Percentiles rank a stretch among this genome's conserved stretches.
phyloP scores from a whole-genome alignment of 495 filamentous ascomycete genomes.

The Parathielavia hyrcaniae region DNA sequence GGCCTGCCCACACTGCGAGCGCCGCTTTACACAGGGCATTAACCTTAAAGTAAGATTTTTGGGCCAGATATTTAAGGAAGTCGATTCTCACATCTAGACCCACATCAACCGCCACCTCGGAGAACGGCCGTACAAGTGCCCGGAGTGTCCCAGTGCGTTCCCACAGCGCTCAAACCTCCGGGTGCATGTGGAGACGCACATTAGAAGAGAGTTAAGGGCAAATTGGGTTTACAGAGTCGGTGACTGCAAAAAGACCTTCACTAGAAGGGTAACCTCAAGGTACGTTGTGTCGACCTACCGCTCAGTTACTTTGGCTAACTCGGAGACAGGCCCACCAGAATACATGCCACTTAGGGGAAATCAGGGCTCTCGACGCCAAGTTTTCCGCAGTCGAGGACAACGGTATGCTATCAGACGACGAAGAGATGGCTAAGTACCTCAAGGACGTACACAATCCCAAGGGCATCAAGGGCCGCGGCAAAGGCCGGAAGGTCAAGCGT shows the following conservation, averaged over 20 bases:
- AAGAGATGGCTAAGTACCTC: conserved; percentile 81
- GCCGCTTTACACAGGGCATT: conserved; percentile 82
- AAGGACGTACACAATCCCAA: conserved; percentile 88
- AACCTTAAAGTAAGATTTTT: conserved; percentile 67
- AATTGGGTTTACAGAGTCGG: conserved; percentile 70
- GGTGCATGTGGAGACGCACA: conserved; percentile 78
- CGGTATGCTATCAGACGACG: conserved; percentile 61
- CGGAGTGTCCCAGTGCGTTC: conserved; percentile 78
- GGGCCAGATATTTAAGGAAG: no score
- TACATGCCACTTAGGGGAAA: conserved; percentile 71
- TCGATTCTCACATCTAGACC: conserved; percentile 21
- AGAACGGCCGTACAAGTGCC: conserved; percentile 78
- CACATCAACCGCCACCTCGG: conserved; percentile 47
- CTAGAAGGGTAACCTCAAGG: conserved; percentile 84
- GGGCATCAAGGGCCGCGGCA: conserved; percentile 92
- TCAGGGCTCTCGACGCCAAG: conserved; percentile 64
- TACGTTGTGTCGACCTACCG: conserved; percentile 26
- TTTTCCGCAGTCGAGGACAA: conserved; percentile 62
- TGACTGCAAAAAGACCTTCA: conserved; percentile 77
- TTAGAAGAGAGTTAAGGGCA: conserved; percentile 55
- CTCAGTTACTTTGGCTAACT: conserved; percentile 4
- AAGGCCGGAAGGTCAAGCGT: conserved; percentile 56
- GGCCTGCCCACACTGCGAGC: conserved; percentile 59
- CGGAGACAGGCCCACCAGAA: conserved; percentile 77
- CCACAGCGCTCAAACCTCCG: conserved; percentile 84